Evolutionary conservation across 1,284 basidiomycete genomes (phyloP).

Genomic region (Apiotrichum porosum): DNA sequence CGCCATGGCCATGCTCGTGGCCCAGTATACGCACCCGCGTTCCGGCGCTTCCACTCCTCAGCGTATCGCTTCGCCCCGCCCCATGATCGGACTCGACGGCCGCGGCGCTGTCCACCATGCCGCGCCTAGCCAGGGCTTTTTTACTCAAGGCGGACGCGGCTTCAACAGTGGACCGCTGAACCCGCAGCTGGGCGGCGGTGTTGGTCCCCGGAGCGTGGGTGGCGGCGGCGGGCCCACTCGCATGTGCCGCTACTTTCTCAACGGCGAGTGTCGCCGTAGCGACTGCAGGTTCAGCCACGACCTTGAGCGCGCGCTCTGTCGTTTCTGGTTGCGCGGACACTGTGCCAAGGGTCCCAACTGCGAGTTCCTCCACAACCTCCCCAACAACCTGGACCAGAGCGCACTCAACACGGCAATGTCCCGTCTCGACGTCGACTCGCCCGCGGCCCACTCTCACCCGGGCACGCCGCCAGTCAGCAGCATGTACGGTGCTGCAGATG

Average conservation of each 20-base stretch:
- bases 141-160: conserved; percentile 30
- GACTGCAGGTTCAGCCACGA: conserved; percentile 97
- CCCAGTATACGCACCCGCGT: conserved; percentile 53
- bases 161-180: no score
- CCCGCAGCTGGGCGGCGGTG: conserved; percentile 26
- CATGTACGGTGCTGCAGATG: conserved; percentile 57
- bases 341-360: conserved; percentile 84
- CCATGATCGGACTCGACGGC: conserved; percentile 29
- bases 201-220: conserved; percentile 52
- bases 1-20: conserved; percentile 87
- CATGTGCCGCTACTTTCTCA: conserved; percentile 93
- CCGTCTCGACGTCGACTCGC: conserved; percentile 57
- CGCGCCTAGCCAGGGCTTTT: conserved; percentile 24
- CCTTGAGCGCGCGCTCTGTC: conserved; percentile 84
- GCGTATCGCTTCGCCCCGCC: conserved; percentile 34
- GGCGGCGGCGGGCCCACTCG: conserved; percentile 44
- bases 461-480: conserved; percentile 24
- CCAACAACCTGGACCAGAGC: conserved; percentile 53
- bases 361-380: conserved; percentile 78
- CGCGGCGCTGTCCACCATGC: conserved; percentile 24
- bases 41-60: conserved; percentile 45
- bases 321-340: conserved; percentile 95
- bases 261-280: conserved; percentile 88
- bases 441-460: conserved; percentile 43
- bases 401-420: conserved; percentile 61